Conservation (phyloP, 148 eudicot species). For the Rhododendron kiyosumense region DNA sequence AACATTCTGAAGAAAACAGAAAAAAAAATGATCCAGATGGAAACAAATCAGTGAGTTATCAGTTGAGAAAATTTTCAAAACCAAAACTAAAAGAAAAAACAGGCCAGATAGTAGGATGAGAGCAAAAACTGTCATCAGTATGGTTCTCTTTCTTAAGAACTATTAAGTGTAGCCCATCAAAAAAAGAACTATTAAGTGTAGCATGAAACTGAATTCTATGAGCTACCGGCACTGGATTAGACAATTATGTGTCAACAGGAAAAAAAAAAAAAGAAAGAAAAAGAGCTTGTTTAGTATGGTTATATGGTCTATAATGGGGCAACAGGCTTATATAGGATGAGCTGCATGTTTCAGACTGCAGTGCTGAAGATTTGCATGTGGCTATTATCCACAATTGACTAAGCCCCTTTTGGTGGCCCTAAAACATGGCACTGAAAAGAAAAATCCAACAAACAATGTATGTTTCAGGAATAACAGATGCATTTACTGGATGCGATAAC, state of each 20-base stretch:
- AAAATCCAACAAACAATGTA: not conserved
- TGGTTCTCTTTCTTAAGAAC: not conserved
- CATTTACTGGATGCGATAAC: not conserved
- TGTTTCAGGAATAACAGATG: not conserved
- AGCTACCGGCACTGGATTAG: not conserved
- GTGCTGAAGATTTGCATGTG: not conserved
- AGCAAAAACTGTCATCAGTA: not conserved
- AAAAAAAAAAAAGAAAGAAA: no score
- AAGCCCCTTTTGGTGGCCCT: not conserved
- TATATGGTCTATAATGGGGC: not conserved
- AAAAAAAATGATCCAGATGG: constrained; percentile 5
- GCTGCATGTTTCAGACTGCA: not conserved
- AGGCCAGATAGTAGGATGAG: not conserved
- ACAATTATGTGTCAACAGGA: not conserved
- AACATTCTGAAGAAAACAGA: constrained; percentile 60
- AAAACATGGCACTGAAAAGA: not conserved
- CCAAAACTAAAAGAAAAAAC: not conserved
- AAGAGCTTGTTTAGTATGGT: not conserved
- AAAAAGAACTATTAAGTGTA: not conserved
- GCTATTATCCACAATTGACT: not conserved
- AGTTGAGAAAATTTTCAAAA: not conserved
- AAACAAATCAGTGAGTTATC: constrained; percentile 5
- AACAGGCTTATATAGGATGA: not conserved
- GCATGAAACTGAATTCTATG: not conserved
- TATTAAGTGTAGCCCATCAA: not conserved